Evolutionary conservation across 495 filamentous ascomycete species (phyloP), one percentile per base, ranked within the genome.

Genomic region (Neohortaea acidophila): DNA sequence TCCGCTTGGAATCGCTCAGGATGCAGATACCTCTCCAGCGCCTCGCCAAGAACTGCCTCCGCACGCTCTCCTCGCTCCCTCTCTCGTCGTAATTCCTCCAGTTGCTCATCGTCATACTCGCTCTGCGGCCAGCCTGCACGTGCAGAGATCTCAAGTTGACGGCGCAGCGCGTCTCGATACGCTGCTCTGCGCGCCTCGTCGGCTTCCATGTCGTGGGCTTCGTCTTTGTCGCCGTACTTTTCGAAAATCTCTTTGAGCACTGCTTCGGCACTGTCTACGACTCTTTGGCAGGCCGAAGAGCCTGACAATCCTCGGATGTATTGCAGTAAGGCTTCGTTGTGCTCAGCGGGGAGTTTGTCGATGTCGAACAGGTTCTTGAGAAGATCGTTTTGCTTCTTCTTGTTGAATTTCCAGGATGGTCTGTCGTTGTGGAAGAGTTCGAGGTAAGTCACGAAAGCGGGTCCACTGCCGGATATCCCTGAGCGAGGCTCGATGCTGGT

Each of bases 401-500:
- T 94, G 63, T 86, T 86, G 62, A 94, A 94, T 58, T 92, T 94
- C 85, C 85, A 94, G 25, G 59, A 63, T 0, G 65, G 57, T 29
- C 70, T 74, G 32, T 71, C 64, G 29, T 67, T 69, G 54, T 77
- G 61, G 67, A 81, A 86, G 53, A 68, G 66, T 18, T 63, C 67
- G 15, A 94, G 65, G 55, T 93, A 93, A 15, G 59, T 62, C 25
- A 91, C 69, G 40, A 82, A 73, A 4, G 33, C 40, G 17, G 40
- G 34, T 1, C 4, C 12, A 14, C 21, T 21, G 19, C 30, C 21
- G 75, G 71, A 31, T 43, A 30, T 22, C 14, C n/a, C 4, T 10
- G n/a, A 4, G 13, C n/a, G 11, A 23, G 7, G 1, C 5, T 29
- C 23, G n/a, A 12, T 46, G 33, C 19, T 38, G 42, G 5, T 33